Evolutionary conservation across 2,329 filamentous ascomycete genomes (phyloP), one percentile per base, ranked within the genome.

Genomic region (Aspergillus fijiensis): DNA sequence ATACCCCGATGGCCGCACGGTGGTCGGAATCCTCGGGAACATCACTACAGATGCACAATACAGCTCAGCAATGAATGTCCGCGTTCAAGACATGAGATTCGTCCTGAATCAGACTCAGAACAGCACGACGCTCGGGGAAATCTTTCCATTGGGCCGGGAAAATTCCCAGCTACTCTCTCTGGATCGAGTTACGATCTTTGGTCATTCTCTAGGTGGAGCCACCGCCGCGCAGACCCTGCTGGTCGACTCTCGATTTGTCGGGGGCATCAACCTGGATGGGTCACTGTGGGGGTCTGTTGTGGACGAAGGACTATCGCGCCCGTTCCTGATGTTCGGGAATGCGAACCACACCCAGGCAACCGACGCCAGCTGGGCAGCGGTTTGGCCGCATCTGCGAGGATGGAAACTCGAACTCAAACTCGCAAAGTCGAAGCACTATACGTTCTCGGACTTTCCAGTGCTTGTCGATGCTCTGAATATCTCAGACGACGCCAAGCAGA

Each of bases 1-100:
- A 27, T 77, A 71, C 21, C 72, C 73, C 0, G 67, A 75, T 47
- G 68, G 64, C n/a, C 33, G 33, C 19, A 49, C 58, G 2, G 51
- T 69, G 7, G 25, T 62, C 35, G 59, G 51, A 2, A 27, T 69
- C 21, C 49, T 62, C 49, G 59, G 49, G 3, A 35, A 51, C 45
- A 60, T 64, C 29, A 56, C 60, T 23, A 64, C 62, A 27, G 54
- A 63, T 14, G 39, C 53, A 6, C 48, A 61, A 42, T 25, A 55
- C n/a, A n/a, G 45, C 21, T 42, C 52, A 19, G 62, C 54, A 27
- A 19, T 64, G 21, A 10, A 63, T 3, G 45, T 58, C n/a, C 57
- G 63, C 19, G 63, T 57, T 11, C 25, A 45, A n/a, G 62, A 65
- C 27, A 59, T 65, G 31, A 25, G 23, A 0, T 69, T 68, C 25